A percentile compares a stretch with the other conserved stretches of the same genome.
phyloP scores from a whole-genome alignment of 805 yeast species.

The Lipomyces spencermartinsiae region DNA sequence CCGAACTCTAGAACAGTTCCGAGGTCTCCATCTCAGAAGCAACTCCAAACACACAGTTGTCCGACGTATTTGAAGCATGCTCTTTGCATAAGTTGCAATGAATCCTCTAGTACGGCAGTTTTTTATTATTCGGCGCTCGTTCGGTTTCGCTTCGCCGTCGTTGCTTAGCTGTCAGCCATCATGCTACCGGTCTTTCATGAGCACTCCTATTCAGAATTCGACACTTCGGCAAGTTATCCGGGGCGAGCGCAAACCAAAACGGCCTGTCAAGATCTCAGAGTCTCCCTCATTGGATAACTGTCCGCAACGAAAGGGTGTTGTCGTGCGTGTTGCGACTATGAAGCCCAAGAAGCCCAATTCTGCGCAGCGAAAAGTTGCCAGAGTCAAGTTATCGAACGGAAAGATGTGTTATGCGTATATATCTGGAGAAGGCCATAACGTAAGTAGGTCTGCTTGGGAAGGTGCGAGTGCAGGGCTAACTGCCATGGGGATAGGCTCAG shows the following conservation, averaged over 20 bases:
- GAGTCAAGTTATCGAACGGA: slow-evolving; percentile 92
- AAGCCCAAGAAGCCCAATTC: slow-evolving; percentile 99
- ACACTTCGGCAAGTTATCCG: slow-evolving; percentile 78
- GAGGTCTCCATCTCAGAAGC: too few relatives aligned
- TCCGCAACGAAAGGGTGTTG: slow-evolving; percentile 93
- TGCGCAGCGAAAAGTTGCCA: slow-evolving; percentile 95
- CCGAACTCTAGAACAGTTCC: too few relatives aligned
- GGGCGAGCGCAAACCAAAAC: slow-evolving; percentile 64
- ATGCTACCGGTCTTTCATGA: slow-evolving; percentile 17
- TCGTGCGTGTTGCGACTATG: slow-evolving; percentile 87
- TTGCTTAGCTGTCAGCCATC: background rate
- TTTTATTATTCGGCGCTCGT: background rate
- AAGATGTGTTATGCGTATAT: slow-evolving; percentile 88
- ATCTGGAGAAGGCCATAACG: slow-evolving; percentile 97
- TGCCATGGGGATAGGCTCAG: slow-evolving; percentile 56
- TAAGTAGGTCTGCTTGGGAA: slow-evolving; percentile 40
- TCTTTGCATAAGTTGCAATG: background rate
- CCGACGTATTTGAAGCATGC: too few relatives aligned
- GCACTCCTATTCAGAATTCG: slow-evolving; percentile 48
- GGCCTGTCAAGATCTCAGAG: slow-evolving; percentile 53
- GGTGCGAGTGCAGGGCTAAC: background rate
- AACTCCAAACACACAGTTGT: too few relatives aligned
- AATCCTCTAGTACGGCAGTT: background rate
- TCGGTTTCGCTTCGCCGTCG: background rate
- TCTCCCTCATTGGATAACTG: slow-evolving; percentile 84